A percentile compares a stretch with the other conserved stretches of the same genome.
Evolutionary conservation across 805 yeast genomes (phyloP).

Genomic region (Starmerella apicola): DNA sequence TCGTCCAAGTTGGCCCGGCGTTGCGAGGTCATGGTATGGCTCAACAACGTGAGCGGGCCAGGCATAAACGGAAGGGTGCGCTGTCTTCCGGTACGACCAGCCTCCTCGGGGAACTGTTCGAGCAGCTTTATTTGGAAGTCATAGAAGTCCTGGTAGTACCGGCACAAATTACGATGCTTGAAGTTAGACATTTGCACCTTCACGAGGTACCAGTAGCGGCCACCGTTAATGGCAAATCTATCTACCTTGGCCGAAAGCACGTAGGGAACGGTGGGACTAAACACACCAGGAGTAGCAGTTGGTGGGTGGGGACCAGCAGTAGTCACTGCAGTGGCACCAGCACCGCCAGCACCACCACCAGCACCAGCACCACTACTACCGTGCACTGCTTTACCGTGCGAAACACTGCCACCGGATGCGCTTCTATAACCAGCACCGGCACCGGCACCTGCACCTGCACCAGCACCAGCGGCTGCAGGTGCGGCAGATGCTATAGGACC

Average conservation of each 20-base stretch:
- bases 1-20: constrained; percentile 44
- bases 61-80: constrained; percentile 89
- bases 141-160: constrained; percentile 92
- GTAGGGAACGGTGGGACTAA: constrained; percentile 18
- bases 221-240: constrained; percentile 65
- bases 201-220: constrained; percentile 79
- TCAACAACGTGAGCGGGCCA: constrained; percentile 86
- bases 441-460: no score
- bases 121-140: constrained; percentile 77
- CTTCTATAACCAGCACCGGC: no score
- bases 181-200: constrained; percentile 57
- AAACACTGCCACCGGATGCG: not conserved
- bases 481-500: no score
- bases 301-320: constrained; percentile 2
- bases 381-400: no score
- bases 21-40: constrained; percentile 53
- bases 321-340: no score
- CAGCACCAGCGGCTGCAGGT: no score
- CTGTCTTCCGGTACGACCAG: constrained; percentile 69
- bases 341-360: no score
- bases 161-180: constrained; percentile 55
- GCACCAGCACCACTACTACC: not conserved
- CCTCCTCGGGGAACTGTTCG: constrained; percentile 80
- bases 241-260: constrained; percentile 64
- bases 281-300: not conserved